Percentiles rank a stretch among this genome's conserved stretches.
Evolutionary conservation across 2,329 filamentous ascomycete species (phyloP).

Genomic region (Colletotrichum sp.): DNA sequence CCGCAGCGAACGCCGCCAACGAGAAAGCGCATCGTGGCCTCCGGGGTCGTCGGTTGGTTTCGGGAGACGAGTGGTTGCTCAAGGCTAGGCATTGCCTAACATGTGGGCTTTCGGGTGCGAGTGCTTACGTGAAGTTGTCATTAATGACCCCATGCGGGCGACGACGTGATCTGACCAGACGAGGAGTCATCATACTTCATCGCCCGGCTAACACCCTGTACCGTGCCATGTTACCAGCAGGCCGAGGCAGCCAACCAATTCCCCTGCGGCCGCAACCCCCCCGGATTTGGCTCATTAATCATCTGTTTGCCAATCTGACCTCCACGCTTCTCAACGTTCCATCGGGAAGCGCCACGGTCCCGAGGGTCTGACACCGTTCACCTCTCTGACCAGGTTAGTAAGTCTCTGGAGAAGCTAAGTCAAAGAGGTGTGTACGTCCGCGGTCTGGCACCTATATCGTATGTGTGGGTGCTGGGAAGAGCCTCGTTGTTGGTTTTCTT

Average conservation of each 20-base stretch:
- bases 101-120: background rate
- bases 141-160: slow-evolving; percentile 14
- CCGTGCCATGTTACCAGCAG: slow-evolving; percentile 8
- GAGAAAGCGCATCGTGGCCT: background rate
- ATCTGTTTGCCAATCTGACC: slow-evolving; percentile 1
- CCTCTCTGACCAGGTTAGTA: background rate
- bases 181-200: slow-evolving; percentile 4
- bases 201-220: slow-evolving; percentile 7
- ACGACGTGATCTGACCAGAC: slow-evolving; percentile 14
- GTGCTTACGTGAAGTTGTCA: slow-evolving; percentile 18
- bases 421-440: background rate
- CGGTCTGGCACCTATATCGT: background rate
- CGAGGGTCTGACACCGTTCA: slow-evolving; percentile 15
- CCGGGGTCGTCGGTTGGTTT: background rate
- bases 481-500: background rate
- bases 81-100: background rate
- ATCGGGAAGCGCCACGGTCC: slow-evolving; percentile 10
- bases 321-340: slow-evolving; percentile 12
- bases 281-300: slow-evolving; percentile 2
- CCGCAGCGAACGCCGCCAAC: background rate
- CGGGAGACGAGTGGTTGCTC: background rate
- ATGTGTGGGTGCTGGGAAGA: background rate
- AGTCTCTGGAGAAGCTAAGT: background rate
- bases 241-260: slow-evolving; percentile 16
- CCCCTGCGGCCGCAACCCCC: background rate